Base-by-base conservation (phyloP, 345 rosid genomes). In the Arabidopsis arenosa region DNA sequence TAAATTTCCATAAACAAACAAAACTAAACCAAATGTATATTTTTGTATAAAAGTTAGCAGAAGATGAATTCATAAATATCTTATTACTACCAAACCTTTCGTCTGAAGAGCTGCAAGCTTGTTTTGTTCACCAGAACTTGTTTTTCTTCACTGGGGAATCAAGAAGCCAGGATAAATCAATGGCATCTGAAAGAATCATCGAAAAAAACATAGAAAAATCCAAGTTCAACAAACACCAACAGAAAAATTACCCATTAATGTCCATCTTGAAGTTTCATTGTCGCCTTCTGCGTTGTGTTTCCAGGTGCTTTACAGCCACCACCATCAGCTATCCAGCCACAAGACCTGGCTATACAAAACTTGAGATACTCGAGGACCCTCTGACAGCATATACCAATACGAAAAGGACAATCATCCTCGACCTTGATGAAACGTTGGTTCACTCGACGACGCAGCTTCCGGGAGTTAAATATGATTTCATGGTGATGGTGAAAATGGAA, bases 341-440 rank as follows among this genome's bases (percentile, higher is more conserved):
- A 63, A 70, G 5, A 70, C 30, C 45, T 28, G 52, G 13, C 12
- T 55, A 36, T 5, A 17, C 70, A 70, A 72, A 66, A 35, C 33
- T 21, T n/a, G 73, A 72, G 36, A 63, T 73, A 48, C 26, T 21
- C 9, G 32, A 52, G 37, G 32, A 66, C 17, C 61, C 35, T 77
- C 35, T 8, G 51, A 48, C 32, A 48, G 51, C 48, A 65, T 2
- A 23, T 26, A 73, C 28, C 36, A 80, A 67, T 39, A 66, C 5
- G 8, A 84, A 83, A 61, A 89, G 68, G 55, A 92, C 96, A 2
- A 80, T 90, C 33, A 85, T 92, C 74, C 91, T 92, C 7, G 97
- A 94, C 77, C 96, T 94, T 6, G 98, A 94, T 33, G 97, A 94
- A 83, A 94, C 98, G 0, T 76, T 90, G 40, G 82, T 92, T 44